Percentiles rank a stretch among this genome's conserved stretches.
These are phyloP conservation scores for Globisporangium apiculatum DNA, from an alignment of 352 stramenopile species.

Conservation along the genomic window DNA sequence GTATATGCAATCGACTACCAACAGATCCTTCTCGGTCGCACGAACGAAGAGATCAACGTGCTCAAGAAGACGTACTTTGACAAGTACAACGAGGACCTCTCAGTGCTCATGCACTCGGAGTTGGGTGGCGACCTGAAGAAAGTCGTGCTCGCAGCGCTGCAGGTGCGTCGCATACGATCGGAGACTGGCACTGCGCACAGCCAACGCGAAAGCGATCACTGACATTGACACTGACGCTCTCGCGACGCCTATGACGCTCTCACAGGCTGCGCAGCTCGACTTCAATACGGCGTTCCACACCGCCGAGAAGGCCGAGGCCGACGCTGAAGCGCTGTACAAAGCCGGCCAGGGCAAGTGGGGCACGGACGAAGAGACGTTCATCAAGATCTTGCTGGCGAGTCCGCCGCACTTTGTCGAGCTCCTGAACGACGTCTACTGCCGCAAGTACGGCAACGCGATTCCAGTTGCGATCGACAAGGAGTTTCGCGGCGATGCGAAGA, in stretches of 20 bases:
- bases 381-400: conserved; percentile 51
- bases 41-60: conserved; percentile 63
- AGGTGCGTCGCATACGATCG: conserved; percentile 18
- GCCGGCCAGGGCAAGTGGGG: conserved; percentile 66
- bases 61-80: conserved; percentile 73
- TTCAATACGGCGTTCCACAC: conserved; percentile 58
- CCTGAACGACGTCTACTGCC: conserved; percentile 59
- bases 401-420: conserved; percentile 46
- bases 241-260: not conserved
- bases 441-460: conserved; percentile 61
- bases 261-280: conserved; percentile 9
- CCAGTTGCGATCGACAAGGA: conserved; percentile 50
- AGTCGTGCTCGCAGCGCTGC: conserved; percentile 51
- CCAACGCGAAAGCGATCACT: too few species aligned
- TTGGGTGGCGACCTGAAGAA: conserved; percentile 65
- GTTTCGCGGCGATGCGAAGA: conserved; percentile 54
- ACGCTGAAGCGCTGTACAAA: conserved; percentile 62
- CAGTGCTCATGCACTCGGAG: conserved; percentile 52
- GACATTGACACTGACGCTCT: not conserved
- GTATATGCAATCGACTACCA: not conserved
- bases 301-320: conserved; percentile 34
- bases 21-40: conserved; percentile 64
- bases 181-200: too few species aligned
- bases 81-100: conserved; percentile 68
- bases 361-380: conserved; percentile 64